These are phyloP conservation scores for Colletotrichum viniferum DNA, from an alignment of 2,329 filamentous ascomycete species.

Conservation along the genomic window DNA sequence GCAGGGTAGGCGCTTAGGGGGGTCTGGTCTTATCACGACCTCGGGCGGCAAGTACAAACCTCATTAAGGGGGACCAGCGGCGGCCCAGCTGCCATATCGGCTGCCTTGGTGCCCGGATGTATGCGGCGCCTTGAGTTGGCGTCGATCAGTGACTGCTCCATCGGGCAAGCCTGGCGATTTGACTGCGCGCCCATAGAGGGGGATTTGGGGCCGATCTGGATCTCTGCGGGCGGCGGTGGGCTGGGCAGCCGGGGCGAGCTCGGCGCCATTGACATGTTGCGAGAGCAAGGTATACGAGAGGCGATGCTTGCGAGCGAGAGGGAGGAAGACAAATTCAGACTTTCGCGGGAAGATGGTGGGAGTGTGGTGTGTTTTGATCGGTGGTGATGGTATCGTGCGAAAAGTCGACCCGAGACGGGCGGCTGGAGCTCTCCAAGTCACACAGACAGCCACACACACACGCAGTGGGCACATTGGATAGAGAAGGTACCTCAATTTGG, in stretches of 20 bases:
- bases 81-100: slow-evolving; percentile 90
- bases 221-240: slow-evolving; percentile 92
- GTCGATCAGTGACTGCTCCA: slow-evolving; percentile 69
- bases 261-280: slow-evolving; percentile 63
- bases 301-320: neutral
- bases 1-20: neutral
- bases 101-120: slow-evolving; percentile 88
- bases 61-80: slow-evolving; percentile 85
- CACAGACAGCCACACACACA: neutral
- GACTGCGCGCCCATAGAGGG: slow-evolving; percentile 63
- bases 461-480: neutral
- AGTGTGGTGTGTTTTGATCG: neutral
- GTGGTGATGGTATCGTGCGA: neutral
- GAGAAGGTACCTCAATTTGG: neutral
- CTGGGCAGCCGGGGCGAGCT: slow-evolving; percentile 93
- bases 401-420: slow-evolving; percentile 12
- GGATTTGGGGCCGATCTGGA: slow-evolving; percentile 84
- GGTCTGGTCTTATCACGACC: neutral
- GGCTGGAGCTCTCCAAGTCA: slow-evolving; percentile 16
- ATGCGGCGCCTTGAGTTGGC: slow-evolving; percentile 82
- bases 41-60: slow-evolving; percentile 53
- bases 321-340: neutral
- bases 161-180: slow-evolving; percentile 64
- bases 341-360: neutral
- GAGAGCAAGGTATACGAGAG: neutral